A percentile compares a stretch with the other conserved stretches of the same genome.
These are phyloP conservation scores for Hura crepitans DNA, from an alignment of 441 rosid genomes.

Conservation along the genomic window DNA sequence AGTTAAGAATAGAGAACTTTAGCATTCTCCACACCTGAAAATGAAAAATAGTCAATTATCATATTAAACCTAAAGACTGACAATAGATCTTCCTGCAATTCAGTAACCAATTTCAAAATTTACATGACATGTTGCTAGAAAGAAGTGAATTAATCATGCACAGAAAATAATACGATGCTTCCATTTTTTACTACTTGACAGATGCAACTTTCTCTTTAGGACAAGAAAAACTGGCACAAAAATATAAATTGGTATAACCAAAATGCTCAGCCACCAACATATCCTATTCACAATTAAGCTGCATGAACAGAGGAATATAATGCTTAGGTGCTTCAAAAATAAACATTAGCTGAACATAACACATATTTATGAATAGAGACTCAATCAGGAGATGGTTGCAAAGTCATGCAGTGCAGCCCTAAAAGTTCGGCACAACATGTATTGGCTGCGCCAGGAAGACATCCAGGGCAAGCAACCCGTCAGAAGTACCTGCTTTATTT, in stretches of 20 bases:
- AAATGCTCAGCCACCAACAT: neutral
- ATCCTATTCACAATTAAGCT: no score
- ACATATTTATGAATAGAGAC: constrained; percentile 30
- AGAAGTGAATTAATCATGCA: neutral
- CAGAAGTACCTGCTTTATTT: constrained; percentile 51
- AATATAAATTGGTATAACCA: neutral
- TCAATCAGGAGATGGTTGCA: constrained; percentile 35
- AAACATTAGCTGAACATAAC: neutral
- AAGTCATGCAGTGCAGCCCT: constrained; percentile 33
- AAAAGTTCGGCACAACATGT: constrained; percentile 39
- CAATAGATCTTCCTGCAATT: neutral
- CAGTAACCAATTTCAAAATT: neutral
- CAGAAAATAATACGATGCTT: neutral
- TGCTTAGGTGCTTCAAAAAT: neutral
- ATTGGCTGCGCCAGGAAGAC: constrained; percentile 41
- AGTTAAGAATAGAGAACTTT: neutral
- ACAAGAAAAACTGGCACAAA: neutral
- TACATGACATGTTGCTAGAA: neutral
- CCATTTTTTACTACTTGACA: neutral
- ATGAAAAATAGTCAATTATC: neutral
- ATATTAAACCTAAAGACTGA: neutral
- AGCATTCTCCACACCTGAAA: neutral
- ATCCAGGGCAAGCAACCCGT: constrained; percentile 32
- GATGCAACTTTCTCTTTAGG: neutral
- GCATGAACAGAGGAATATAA: neutral